Conservation (phyloP, 2,329 filamentous ascomycete genomes). For the Ramularia collo-cygni region DNA sequence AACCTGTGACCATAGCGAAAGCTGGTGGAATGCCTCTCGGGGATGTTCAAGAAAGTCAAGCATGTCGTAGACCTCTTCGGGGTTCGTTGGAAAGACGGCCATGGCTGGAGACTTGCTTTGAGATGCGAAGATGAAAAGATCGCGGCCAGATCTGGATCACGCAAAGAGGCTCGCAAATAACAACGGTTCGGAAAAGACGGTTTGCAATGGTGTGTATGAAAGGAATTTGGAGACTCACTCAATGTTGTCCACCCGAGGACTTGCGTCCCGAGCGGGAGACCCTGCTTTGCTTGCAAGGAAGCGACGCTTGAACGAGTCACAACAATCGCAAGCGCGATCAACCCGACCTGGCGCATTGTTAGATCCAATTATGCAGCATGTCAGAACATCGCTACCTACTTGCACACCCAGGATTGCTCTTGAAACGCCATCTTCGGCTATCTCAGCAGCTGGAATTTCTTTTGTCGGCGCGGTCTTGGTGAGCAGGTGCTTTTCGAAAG, state of each 20-base stretch:
- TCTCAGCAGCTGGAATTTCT: constrained; percentile 23
- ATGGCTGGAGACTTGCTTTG: constrained; percentile 1
- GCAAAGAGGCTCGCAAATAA: too few species aligned
- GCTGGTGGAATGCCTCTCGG: constrained; percentile 6
- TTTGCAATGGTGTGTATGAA: too few species aligned
- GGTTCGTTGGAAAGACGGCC: constrained; percentile 9
- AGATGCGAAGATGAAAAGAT: neutral
- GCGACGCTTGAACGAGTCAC: constrained; percentile 82
- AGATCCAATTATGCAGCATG: constrained; percentile 28
- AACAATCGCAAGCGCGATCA: constrained; percentile 72
- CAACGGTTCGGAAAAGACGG: too few species aligned
- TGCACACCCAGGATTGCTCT: constrained; percentile 61
- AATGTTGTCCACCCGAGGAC: constrained; percentile 76
- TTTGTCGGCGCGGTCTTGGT: constrained; percentile 33
- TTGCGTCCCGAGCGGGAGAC: constrained; percentile 81
- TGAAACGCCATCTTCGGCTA: constrained; percentile 43
- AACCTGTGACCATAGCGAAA: constrained; percentile 5
- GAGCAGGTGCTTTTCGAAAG: constrained; percentile 64
- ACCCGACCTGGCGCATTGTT: constrained; percentile 51
- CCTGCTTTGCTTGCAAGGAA: constrained; percentile 76
- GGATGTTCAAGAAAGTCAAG: constrained; percentile 15
- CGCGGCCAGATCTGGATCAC: too few species aligned
- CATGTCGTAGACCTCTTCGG: constrained; percentile 9
- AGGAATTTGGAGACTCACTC: constrained; percentile 42
- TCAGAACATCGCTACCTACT: constrained; percentile 24